Base-by-base conservation (phyloP, 202 grass and related monocot genomes). In the Setaria italica region DNA sequence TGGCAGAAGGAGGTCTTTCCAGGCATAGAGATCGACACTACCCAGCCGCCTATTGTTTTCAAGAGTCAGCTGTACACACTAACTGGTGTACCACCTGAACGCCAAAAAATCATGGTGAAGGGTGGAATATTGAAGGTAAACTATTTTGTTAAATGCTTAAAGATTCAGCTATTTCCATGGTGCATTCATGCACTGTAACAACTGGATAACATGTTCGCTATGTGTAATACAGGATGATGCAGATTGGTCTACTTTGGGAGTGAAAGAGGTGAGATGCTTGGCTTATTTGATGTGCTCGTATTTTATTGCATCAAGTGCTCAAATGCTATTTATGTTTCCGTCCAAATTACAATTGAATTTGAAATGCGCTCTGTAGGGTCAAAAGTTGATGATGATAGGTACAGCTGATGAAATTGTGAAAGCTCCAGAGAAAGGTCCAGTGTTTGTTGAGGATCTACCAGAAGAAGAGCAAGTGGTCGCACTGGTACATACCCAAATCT, bases 381-480 rank as follows among this genome's bases (percentile, higher is more conserved):
- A 99, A 97, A 99, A 99, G 56, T 84, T 99, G 90, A 99, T 99
- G 97, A 97, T 99, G 97, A 99, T 99, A 90, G 97, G 97, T 53
- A 99, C 97, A 46, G 94, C 94, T 74, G 97, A 99, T 87, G 97
- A 99, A 88, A 99, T 99, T 80, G 92, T 99, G 85, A 99, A 93
- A 93, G 97, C 94, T 84, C 97, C 94, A 59, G 94, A 99, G 62
- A 99, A 99, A 89, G 91, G 89, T 72, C 90, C 94, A 54, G 87
- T 97, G 58, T 99, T 99, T 76, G 87, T 99, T 50, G 97, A 99
- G 82, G 97, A 99, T 87, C 88, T 99, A 81, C 97, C 97, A 76
- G 97, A 99, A 90, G 97, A 97, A 84, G 94, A 97, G 83, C 97
- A 99, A 97, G 94, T 85, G 42, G 81, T 87, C 54, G 73, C 87